Evolutionary conservation across 495 filamentous ascomycete genomes (phyloP).

Genomic region (Aspergillus incahuasiensis): DNA sequence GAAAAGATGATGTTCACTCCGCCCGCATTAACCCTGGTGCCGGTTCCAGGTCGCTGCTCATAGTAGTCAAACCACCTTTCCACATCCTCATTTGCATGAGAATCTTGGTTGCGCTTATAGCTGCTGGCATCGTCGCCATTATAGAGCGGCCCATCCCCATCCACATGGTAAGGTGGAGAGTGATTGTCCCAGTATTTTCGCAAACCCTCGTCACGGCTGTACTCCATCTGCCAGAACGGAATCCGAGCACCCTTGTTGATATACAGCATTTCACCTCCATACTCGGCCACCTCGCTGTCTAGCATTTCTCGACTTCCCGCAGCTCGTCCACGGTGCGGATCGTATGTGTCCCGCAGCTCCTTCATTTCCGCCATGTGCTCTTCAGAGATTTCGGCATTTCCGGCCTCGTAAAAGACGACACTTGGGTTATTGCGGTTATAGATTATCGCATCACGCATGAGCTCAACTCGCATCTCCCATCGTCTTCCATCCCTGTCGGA

Average conservation of each 20-base stretch:
- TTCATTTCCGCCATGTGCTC: slow-evolving; percentile 12
- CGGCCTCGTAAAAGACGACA: slow-evolving; percentile 7
- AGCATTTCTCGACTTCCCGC: slow-evolving; percentile 9
- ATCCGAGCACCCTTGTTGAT: slow-evolving; percentile 5
- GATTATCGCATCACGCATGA: slow-evolving; percentile 13
- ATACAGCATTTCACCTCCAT: slow-evolving; percentile 8
- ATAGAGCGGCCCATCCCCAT: slow-evolving; percentile 9
- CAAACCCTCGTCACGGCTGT: slow-evolving; percentile 11
- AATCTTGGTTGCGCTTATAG: slow-evolving; percentile 12
- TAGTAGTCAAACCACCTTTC: slow-evolving; percentile 5
- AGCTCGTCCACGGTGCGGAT: slow-evolving; percentile 6
- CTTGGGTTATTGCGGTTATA: slow-evolving; percentile 12
- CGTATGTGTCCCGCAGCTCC: slow-evolving; percentile 3
- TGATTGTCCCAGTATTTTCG: slow-evolving; percentile 11
- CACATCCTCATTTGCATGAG: background rate
- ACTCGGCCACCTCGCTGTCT: slow-evolving; percentile 7
- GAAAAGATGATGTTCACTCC: slow-evolving; percentile 12
- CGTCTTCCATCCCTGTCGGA: background rate
- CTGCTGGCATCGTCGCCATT: slow-evolving; percentile 6
- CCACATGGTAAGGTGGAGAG: slow-evolving; percentile 8
- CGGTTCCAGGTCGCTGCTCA: slow-evolving; percentile 6
- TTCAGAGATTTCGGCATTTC: slow-evolving; percentile 4
- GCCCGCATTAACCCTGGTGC: slow-evolving; percentile 8
- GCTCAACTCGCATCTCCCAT: slow-evolving; percentile 3
- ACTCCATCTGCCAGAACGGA: slow-evolving; percentile 13